Evolutionary conservation across 176 grass and related monocot species (phyloP).

Genomic region (Oryza meyeriana): DNA sequence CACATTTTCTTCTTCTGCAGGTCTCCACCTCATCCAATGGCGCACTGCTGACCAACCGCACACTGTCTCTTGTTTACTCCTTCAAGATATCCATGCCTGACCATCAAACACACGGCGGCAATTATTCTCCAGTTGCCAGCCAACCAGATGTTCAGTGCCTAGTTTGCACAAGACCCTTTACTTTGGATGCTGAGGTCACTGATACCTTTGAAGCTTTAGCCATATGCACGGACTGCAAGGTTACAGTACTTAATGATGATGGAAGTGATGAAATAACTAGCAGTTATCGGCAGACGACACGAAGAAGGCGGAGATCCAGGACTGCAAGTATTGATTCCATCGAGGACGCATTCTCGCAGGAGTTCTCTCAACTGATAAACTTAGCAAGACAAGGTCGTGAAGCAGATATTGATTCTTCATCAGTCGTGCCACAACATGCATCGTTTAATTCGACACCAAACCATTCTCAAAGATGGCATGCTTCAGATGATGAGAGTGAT

Average conservation of each 20-base stretch:
- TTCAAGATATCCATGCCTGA: constrained; percentile 23
- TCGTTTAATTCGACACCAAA: constrained; percentile 50
- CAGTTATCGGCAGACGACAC: constrained; percentile 8
- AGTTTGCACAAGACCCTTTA: constrained; percentile 68
- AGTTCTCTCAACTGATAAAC: constrained; percentile 66
- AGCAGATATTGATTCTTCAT: constrained; percentile 22
- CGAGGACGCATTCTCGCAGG: constrained; percentile 52
- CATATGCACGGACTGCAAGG: constrained; percentile 74
- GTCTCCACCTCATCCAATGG: neutral
- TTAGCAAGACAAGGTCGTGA: constrained; percentile 66
- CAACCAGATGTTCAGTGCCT: constrained; percentile 60
- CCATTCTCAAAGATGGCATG: constrained; percentile 44
- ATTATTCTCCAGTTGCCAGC: neutral
- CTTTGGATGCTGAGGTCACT: constrained; percentile 60
- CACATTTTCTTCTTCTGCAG: neutral
- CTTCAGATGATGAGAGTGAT: constrained; percentile 82
- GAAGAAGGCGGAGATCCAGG: constrained; percentile 28
- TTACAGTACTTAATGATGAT: constrained; percentile 42
- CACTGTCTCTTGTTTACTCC: neutral
- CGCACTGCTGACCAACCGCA: neutral
- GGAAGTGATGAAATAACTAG: constrained; percentile 31
- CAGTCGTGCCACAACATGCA: constrained; percentile 8
- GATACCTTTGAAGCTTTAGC: constrained; percentile 79
- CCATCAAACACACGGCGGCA: neutral
- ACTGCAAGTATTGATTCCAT: constrained; percentile 32